These are phyloP conservation scores for Fusarium scirpi DNA, from an alignment of 2,329 filamentous ascomycete genomes.

Conservation along the genomic window DNA sequence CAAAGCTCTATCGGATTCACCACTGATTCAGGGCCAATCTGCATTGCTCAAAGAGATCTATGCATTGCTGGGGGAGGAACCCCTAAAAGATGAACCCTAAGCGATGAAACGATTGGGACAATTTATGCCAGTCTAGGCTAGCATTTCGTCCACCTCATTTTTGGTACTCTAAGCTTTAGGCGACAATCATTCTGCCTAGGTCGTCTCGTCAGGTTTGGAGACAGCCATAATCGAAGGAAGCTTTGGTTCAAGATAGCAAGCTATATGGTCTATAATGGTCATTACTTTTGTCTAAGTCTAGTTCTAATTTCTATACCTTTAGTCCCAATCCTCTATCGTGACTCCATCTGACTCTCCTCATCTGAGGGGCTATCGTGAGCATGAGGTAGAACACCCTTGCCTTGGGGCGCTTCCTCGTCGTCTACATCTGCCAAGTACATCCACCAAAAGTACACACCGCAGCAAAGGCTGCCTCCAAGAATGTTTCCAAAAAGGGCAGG, in stretches of 20 bases:
- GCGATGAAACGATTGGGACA: neutral
- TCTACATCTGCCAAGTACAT: constrained; percentile 35
- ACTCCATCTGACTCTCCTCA: constrained; percentile 34
- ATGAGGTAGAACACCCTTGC: constrained; percentile 15
- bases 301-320: neutral
- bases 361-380: constrained; percentile 19
- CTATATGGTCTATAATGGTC: neutral
- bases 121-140: neutral
- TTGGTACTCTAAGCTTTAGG: neutral
- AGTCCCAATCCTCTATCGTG: accelerated
- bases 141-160: neutral
- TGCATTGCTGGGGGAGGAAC: too few species aligned
- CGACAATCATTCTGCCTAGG: neutral
- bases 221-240: neutral
- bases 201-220: neutral
- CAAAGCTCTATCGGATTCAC: accelerated
- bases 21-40: neutral
- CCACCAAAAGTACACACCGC: constrained; percentile 55
- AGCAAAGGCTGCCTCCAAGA: constrained; percentile 65
- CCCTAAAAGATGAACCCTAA: too few species aligned
- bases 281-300: neutral
- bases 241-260: neutral
- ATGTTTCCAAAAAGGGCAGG: constrained; percentile 66
- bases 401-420: neutral
- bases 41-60: too few species aligned